Percentiles rank a stretch among this genome's conserved stretches.
Conservation (phyloP, 2,329 filamentous ascomycete genomes). For the Hirsutella rhossiliensis region DNA sequence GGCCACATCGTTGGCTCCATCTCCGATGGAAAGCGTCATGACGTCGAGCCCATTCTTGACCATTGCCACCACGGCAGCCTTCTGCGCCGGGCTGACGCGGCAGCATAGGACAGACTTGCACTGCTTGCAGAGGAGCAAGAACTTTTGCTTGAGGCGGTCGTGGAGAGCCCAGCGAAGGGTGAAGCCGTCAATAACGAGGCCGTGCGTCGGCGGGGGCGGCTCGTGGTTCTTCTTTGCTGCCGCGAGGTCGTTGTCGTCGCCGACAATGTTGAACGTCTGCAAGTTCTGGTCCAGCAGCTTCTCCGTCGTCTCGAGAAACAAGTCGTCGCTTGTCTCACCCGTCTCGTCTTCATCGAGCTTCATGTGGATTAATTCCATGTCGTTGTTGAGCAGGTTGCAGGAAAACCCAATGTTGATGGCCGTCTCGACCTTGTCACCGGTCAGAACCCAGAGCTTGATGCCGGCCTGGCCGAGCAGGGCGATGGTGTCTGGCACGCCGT, state of each 20-base stretch:
- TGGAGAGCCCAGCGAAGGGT: slow-evolving; percentile 80
- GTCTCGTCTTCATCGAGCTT: slow-evolving; percentile 67
- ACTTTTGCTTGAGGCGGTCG: slow-evolving; percentile 77
- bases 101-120: slow-evolving; percentile 96
- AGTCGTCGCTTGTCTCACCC: slow-evolving; percentile 32
- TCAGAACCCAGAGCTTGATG: slow-evolving; percentile 97
- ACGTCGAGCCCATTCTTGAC: slow-evolving; percentile 92
- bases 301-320: slow-evolving; percentile 46
- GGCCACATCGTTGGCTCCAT: slow-evolving; percentile 90
- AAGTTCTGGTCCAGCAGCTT: slow-evolving; percentile 65
- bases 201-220: slow-evolving; percentile 77
- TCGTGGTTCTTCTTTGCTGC: slow-evolving; percentile 73
- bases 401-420: slow-evolving; percentile 99
- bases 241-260: slow-evolving; percentile 74
- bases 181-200: slow-evolving; percentile 89
- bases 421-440: slow-evolving; percentile 96
- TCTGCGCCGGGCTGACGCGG: slow-evolving; percentile 91
- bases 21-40: slow-evolving; percentile 88
- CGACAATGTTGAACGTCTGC: slow-evolving; percentile 62
- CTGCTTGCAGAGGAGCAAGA: slow-evolving; percentile 89
- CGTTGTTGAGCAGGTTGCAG: slow-evolving; percentile 92
- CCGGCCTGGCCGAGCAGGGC: slow-evolving; percentile 81
- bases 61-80: slow-evolving; percentile 92
- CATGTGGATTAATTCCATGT: slow-evolving; percentile 91
- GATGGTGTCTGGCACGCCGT: slow-evolving; percentile 94